These are phyloP conservation scores for Pleurotus tuoliensis DNA, from an alignment of 768 basidiomycete genomes.

Conservation along the genomic window DNA sequence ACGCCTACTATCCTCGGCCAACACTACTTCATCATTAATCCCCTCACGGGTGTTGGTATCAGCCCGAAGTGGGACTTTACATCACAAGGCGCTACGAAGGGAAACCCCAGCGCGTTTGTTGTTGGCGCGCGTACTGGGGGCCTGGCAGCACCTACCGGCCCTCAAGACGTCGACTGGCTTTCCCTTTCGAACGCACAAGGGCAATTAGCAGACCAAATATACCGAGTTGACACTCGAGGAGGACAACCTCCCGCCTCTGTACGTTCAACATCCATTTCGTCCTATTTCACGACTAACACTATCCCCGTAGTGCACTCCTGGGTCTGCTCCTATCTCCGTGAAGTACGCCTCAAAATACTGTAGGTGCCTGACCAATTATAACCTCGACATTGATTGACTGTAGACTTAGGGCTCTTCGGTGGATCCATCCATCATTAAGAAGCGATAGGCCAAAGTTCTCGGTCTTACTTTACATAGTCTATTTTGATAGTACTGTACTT, in stretches of 20 bases:
- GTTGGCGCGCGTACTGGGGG: conserved; percentile 38
- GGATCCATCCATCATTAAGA: background rate
- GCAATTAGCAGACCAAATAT: conserved; percentile 44
- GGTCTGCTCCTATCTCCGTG: conserved; percentile 37
- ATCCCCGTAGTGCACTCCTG: conserved; percentile 31
- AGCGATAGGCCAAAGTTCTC: background rate
- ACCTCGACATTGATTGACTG: background rate
- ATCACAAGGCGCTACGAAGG: conserved; percentile 30
- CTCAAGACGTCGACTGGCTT: conserved; percentile 53
- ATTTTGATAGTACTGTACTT: background rate
- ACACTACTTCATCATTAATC: conserved; percentile 55
- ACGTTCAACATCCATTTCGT: conserved; percentile 13
- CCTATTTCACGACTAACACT: background rate
- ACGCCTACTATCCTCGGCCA: conserved; percentile 33
- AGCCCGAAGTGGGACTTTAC: conserved; percentile 59
- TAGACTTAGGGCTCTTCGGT: background rate
- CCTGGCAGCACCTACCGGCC: conserved; percentile 37
- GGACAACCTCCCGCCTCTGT: conserved; percentile 53
- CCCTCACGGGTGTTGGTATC: conserved; percentile 33
- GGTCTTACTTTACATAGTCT: no score
- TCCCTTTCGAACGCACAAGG: conserved; percentile 44
- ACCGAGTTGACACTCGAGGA: conserved; percentile 46
- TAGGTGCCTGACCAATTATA: conserved; percentile 25
- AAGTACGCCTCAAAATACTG: conserved; percentile 53
- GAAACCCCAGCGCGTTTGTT: conserved; percentile 42